Evolutionary conservation across 176 grass and related monocot genomes (phyloP).

Genomic region (Oryza meridionalis): DNA sequence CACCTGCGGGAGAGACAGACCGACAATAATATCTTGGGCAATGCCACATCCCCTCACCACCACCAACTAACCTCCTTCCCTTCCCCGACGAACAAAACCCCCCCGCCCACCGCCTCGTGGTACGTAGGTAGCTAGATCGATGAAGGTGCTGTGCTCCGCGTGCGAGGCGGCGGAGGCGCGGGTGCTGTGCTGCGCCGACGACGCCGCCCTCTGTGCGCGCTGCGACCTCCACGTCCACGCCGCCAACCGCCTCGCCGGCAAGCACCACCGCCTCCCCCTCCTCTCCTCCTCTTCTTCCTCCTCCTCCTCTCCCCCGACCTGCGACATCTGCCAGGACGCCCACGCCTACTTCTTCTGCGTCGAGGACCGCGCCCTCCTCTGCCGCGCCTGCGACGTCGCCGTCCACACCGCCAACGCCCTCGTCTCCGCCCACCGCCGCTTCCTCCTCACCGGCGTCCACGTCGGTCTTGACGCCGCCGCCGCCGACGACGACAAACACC

Average conservation of each 20-base stretch:
- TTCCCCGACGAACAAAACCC: too few relatives aligned
- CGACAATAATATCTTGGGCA: too few relatives aligned
- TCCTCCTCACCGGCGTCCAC: constrained; percentile 94
- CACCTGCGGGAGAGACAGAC: too few relatives aligned
- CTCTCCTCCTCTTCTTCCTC: neutral
- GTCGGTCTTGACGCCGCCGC: constrained; percentile 53
- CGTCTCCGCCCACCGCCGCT: constrained; percentile 81
- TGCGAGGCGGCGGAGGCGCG: constrained; percentile 88
- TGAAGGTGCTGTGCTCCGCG: constrained; percentile 93
- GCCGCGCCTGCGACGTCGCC: constrained; percentile 79
- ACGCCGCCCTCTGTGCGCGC: constrained; percentile 82
- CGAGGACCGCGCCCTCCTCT: constrained; percentile 87
- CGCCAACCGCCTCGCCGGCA: constrained; percentile 91
- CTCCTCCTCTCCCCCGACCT: constrained; percentile 34
- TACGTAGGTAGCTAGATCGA: constrained; percentile 3
- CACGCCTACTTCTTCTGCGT: constrained; percentile 97
- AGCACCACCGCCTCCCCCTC: constrained; percentile 83
- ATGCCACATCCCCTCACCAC: too few relatives aligned
- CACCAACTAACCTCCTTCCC: too few relatives aligned
- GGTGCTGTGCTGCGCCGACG: constrained; percentile 94
- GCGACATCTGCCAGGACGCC: constrained; percentile 97
- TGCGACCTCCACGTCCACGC: constrained; percentile 90
- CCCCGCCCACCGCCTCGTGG: too few relatives aligned
- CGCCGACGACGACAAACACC: neutral
- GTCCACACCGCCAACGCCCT: constrained; percentile 82